Base-by-base conservation (phyloP, 2,329 filamentous ascomycete species). In the Fusarium sp. region DNA sequence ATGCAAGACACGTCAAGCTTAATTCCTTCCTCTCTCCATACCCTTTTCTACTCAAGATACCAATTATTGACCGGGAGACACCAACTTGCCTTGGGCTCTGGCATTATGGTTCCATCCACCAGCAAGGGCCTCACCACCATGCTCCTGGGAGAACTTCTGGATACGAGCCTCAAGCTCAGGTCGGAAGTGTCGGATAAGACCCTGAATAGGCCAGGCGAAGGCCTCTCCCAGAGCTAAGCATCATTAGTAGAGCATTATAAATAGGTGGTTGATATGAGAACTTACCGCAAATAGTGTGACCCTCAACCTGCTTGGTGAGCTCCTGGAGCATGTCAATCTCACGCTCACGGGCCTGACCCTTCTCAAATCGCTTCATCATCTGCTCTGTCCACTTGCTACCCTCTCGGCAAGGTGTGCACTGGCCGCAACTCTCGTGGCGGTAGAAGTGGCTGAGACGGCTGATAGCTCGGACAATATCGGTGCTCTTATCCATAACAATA, bases 291-390 rank as follows among this genome's bases (percentile, higher is more conserved):
- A 99, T 99, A 53, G 96, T 98, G 88, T 99, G 96, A 16, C 96
- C 96, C 87, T 99, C 96, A 71, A 99, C 96, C 86, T 99, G 96
- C 89, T 99, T 99, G 73, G 96, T 99, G 78, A 99, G 87, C 88
- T 99, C 96, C 87, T 98, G 96, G 76, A 99, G 90, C 96, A 99
- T 99, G 83, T 99, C 96, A 82, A 99, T 99, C 86, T 99, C 96
- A 70, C 96, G 90, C 83, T 92, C 91, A 72, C 94, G 91, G 69
- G 94, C 96, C 84, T 94, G 91, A 67, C 96, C 96, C 83, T 93
- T 93, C 88, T 97, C 95, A 79, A 99, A 97, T 64, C 96, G 93
- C 84, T 93, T 88, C 96, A 99, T 98, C 84, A 99, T 98, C 88
- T 99, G 95, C 85, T 97, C 93, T 16, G 96, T 98, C 96, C 96